Evolutionary conservation across 306 rosid genomes (phyloP), one percentile per base, ranked within the genome.

Genomic region (Datisca glomerata): DNA sequence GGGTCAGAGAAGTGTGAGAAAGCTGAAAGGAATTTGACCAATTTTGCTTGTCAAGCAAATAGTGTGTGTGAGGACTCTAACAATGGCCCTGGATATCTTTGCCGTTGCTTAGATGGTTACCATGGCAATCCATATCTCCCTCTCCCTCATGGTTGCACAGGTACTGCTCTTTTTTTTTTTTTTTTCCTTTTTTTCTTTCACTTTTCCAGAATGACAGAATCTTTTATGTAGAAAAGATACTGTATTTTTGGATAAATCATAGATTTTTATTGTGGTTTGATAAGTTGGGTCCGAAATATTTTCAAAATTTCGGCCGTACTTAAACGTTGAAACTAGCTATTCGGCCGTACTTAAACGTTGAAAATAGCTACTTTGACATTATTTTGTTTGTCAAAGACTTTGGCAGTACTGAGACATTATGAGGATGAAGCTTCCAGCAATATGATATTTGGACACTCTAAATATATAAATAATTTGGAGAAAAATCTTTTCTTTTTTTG

Each of bases 31-130:
- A 21, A 43, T 1, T 8, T 6, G 33, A 28, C 33, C 1, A 56
- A 18, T 12, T 55, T 28, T 18, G 55, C 62, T 0, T 64, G 69
- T 35, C n/a, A n/a, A n/a, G n/a, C n/a, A n/a, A n/a, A 37, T 37
- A 37, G 42, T 17, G 0, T 10, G 5, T 37, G 42, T 16, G 7
- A 10, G 9, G 20, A 12, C 7, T 37, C 42, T 7, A 7, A 1
- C 17, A 35, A 35, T 13, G 41, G 41, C 5, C 3, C 20, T 4
- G 42, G 42, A 12, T 37, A 37, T 37, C 42, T 13, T 16, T 37
- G 42, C 42, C 11, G 8, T 16, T 37, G 42, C 42, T 10, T 8
- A 16, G 1, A n/a, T 12, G 42, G 42, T 16, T 37, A 12, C 13
- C 16, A n/a, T 2, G 42, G 42, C 18, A 37, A 1, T 16, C 42